Conservation (phyloP, 257 asterid species). For the Solanum sitiens region DNA sequence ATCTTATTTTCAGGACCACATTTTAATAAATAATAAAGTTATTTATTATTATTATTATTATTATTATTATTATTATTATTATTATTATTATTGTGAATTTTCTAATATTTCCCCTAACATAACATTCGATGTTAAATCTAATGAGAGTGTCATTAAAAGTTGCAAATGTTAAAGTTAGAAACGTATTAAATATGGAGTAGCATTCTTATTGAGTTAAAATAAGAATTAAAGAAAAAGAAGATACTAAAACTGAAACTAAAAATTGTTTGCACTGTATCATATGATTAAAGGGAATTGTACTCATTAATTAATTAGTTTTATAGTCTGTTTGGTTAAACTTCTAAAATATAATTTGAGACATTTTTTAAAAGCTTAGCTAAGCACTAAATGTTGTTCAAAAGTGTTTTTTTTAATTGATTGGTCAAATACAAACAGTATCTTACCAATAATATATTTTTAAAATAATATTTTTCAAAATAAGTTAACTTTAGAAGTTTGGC, state of each 20-base stretch:
- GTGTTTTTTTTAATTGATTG: neutral
- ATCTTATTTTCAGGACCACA: no score
- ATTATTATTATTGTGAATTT: no score
- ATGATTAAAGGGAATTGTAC: neutral
- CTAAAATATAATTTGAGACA: neutral
- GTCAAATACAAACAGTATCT: neutral
- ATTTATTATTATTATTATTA: no score
- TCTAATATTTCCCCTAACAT: no score
- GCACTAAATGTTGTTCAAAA: neutral
- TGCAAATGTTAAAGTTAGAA: neutral
- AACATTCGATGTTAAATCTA: neutral
- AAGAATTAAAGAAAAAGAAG: neutral
- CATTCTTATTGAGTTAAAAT: neutral
- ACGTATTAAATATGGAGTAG: neutral
- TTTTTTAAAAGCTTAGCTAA: neutral
- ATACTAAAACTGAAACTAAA: neutral
- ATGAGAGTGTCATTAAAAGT: neutral
- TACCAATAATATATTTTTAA: no score
- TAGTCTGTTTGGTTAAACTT: neutral
- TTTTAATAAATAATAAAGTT: no score
- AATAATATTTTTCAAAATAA: no score
- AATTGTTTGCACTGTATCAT: neutral
- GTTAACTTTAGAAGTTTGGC: no score
- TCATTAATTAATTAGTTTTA: neutral
- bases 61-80: no score